Percentiles rank a stretch among this genome's conserved stretches.
Evolutionary conservation across 1,139 yeast genomes (phyloP).

Genomic region (Zygosaccharomyces sapae): DNA sequence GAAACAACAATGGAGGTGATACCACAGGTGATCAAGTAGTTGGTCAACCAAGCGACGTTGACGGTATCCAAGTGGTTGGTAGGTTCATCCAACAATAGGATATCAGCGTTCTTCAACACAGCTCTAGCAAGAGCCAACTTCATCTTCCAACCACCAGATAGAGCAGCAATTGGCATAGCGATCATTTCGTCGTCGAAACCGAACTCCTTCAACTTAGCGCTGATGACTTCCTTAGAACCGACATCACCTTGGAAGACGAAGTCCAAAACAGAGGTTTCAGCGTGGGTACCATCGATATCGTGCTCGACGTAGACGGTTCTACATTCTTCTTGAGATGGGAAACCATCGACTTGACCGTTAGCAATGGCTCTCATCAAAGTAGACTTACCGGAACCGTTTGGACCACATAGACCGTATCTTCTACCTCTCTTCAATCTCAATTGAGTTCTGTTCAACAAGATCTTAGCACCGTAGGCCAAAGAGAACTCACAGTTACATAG

Average conservation of each 20-base stretch:
- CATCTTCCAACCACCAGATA: conserved; percentile 99
- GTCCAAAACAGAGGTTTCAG: conserved; percentile 88
- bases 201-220: conserved; percentile 77
- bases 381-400: conserved; percentile 99
- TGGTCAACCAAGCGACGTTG: conserved; percentile 98
- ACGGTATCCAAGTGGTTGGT: conserved; percentile 99
- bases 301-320: conserved; percentile 99
- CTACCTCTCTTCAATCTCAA: conserved; percentile 98
- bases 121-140: conserved; percentile 99
- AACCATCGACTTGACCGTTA: conserved; percentile 99
- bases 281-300: conserved; percentile 97
- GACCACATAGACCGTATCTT: conserved; percentile 99
- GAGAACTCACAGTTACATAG: conserved; percentile 99
- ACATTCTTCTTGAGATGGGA: conserved; percentile 98
- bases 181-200: conserved; percentile 90
- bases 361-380: conserved; percentile 99
- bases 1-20: conserved; percentile 97
- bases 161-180: conserved; percentile 86
- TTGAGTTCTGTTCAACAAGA: conserved; percentile 98
- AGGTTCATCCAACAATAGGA: conserved; percentile 97
- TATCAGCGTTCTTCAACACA: conserved; percentile 97
- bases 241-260: conserved; percentile 86
- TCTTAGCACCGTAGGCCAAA: conserved; percentile 99
- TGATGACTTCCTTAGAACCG: conserved; percentile 68
- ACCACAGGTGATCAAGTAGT: conserved; percentile 98